Evolutionary conservation across 2,329 filamentous ascomycete species (phyloP), one percentile per base, ranked within the genome.

Genomic region (Teratosphaeria zuluensis): DNA sequence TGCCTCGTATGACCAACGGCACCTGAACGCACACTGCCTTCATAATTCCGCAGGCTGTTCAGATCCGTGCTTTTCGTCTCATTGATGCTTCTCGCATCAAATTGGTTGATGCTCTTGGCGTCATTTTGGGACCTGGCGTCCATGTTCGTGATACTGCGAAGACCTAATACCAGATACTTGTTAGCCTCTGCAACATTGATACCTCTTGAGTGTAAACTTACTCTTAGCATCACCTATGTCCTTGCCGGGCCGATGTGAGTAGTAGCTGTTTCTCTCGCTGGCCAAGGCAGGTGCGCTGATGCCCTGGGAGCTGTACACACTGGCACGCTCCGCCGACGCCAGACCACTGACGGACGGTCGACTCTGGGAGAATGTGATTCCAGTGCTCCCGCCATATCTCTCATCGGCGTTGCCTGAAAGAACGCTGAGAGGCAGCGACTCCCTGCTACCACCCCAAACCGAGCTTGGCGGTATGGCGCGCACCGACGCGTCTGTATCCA

Each of bases 401-500:
- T 48, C 74, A 42, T 87, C 84, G 35, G 87, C 77, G 68, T 86
- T 90, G 59, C 85, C 82, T 68, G 87, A 90, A 38, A 94, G 79
- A 5, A 92, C 85, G 68, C 87, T 91, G 30, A 94, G 78, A 0
- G 89, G 89, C 1, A 94, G 79, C 51, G 85, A 89, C 73, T 94
- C 89, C 61, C 89, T 84, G 67, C 87, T 90, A 51, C 89, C 89
- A 52, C 89, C 89, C 80, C 88, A 94, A 4, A 92, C 79, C 0
- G 88, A 92, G 0, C 87, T 90, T 0, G 89, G 89, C 1, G 90
- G 88, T n/a, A 95, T 77, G 2, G 90, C 90, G 51, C 90, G 87
- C 46, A 94, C 88, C 0, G 88, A 92, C 4, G 90, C 90, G 70
- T 94, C 88, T 0, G 90, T 94, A 72, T 94, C 90, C 74, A 92